These are phyloP conservation scores for Entoloma clypeatum DNA, from an alignment of 1,284 basidiomycete genomes.

Conservation along the genomic window DNA sequence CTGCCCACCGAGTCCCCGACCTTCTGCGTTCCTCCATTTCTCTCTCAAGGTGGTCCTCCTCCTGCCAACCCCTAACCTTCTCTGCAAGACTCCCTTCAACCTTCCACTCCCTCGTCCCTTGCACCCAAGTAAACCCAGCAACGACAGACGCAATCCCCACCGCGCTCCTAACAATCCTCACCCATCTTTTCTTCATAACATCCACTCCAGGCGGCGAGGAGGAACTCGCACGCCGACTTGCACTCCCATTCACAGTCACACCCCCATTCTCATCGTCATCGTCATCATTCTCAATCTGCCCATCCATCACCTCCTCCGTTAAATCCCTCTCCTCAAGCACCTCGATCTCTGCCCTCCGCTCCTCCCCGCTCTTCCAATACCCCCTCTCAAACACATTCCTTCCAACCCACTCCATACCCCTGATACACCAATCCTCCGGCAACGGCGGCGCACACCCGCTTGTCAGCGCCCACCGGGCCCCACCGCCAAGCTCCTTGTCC, in stretches of 20 bases:
- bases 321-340: constrained; percentile 67
- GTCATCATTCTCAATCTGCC: constrained; percentile 75
- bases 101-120: constrained; percentile 59
- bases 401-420: constrained; percentile 94
- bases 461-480: constrained; percentile 57
- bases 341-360: constrained; percentile 71
- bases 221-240: constrained; percentile 11
- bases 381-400: constrained; percentile 86
- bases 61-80: constrained; percentile 70
- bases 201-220: too few relatives aligned
- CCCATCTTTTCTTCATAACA: constrained; percentile 55
- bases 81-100: constrained; percentile 65
- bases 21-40: constrained; percentile 68
- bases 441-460: constrained; percentile 68
- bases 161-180: constrained; percentile 69
- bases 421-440: constrained; percentile 92
- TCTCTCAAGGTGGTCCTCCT: constrained; percentile 57
- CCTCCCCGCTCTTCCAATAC: constrained; percentile 79
- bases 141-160: constrained; percentile 69
- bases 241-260: constrained; percentile 3
- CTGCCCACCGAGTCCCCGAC: constrained; percentile 56
- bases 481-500: constrained; percentile 21
- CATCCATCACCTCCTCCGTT: constrained; percentile 59
- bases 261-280: constrained; percentile 44
- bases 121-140: constrained; percentile 72